Percentiles rank a stretch among this genome's conserved stretches.
phyloP scores from a whole-genome alignment of 352 stramenopile species.

The Globisporangium paroecandrum region DNA sequence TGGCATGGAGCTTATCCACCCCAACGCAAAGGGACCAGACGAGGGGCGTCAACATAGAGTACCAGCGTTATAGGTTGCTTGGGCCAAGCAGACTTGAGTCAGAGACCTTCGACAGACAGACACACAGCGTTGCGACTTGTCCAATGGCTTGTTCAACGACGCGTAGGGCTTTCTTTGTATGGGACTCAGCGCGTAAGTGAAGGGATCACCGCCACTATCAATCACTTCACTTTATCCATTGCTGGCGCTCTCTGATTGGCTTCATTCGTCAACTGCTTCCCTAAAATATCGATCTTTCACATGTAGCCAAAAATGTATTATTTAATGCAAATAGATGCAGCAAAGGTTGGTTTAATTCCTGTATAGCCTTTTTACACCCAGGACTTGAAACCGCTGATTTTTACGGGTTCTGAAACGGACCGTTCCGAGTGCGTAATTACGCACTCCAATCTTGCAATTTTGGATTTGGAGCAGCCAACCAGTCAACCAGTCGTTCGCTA shows the following conservation, averaged over 20 bases:
- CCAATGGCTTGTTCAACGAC: neutral
- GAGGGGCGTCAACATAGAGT: neutral
- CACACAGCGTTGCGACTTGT: neutral
- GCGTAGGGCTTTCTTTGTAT: neutral
- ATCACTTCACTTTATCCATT: neutral
- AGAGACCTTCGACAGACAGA: neutral
- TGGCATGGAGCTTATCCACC: neutral
- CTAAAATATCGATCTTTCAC: neutral
- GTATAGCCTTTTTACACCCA: neutral
- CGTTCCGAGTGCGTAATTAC: slow-evolving; percentile 4
- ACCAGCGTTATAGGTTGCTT: too few species aligned
- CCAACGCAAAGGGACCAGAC: neutral
- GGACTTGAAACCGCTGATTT: neutral
- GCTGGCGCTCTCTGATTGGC: neutral
- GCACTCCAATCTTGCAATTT: neutral
- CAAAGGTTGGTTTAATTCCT: neutral
- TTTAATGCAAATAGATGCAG: neutral
- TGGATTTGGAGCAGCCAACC: neutral
- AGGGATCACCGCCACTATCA: neutral
- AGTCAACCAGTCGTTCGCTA: slow-evolving; percentile 5
- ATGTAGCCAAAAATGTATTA: neutral
- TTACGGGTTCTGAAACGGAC: neutral
- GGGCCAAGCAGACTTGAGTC: too few species aligned
- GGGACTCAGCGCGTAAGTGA: neutral
- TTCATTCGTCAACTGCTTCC: neutral